Conservation (phyloP, 371 early-diverging fungal species). For the Mortierella sp. region DNA sequence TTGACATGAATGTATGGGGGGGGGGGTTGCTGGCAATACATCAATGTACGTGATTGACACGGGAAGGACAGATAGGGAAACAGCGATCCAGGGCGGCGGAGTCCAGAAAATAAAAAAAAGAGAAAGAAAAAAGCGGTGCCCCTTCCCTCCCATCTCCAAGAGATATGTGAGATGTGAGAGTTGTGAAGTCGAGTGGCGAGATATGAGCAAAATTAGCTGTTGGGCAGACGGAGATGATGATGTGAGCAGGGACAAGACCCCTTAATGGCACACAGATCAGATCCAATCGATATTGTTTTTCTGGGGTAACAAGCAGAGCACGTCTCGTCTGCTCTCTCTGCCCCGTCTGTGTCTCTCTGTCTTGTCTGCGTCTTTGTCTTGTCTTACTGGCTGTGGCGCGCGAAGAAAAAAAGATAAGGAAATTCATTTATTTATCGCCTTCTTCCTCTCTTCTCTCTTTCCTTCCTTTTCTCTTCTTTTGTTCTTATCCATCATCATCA, state of each 20-base stretch:
- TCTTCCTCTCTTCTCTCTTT: conserved; percentile 11
- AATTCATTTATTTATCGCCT: background rate
- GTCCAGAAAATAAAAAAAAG: background rate
- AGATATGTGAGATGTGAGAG: too few relatives aligned
- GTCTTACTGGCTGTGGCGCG: too few relatives aligned
- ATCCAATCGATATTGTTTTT: conserved; percentile 1
- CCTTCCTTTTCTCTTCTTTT: background rate
- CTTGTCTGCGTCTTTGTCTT: too few relatives aligned
- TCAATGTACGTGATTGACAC: background rate
- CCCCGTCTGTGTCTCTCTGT: too few relatives aligned
- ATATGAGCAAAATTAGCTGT: too few relatives aligned
- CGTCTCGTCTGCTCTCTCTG: too few relatives aligned
- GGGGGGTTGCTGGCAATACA: background rate
- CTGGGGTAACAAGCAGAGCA: too few relatives aligned
- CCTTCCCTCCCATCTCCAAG: too few relatives aligned
- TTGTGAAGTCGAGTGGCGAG: too few relatives aligned
- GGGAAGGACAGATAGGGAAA: conserved; percentile 5
- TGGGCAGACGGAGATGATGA: conserved; percentile 3
- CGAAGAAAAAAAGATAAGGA: background rate
- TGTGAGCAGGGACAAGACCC: background rate
- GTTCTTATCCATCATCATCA: background rate
- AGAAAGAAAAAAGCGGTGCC: background rate
- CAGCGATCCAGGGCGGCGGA: background rate
- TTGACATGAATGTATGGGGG: background rate
- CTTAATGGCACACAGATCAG: background rate